Conservation (phyloP, 2,329 filamentous ascomycete genomes). For the Sclerotinia spermophila region DNA sequence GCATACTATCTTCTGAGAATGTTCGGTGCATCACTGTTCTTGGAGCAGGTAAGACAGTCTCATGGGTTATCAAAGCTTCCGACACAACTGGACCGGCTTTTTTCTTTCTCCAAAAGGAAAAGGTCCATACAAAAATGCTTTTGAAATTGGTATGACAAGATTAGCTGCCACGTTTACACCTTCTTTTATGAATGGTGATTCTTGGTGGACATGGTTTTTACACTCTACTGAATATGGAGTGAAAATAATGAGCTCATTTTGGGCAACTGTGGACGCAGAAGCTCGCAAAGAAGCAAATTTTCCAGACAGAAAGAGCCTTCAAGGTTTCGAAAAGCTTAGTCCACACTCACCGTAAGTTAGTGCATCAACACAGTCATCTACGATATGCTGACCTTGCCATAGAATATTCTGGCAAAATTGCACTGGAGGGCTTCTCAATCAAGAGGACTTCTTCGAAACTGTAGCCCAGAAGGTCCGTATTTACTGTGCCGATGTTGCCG, state of each 20-base stretch:
- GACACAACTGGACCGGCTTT: background rate
- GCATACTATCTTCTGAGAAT: background rate
- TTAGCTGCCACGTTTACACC: conserved; percentile 19
- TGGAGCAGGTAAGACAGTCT: background rate
- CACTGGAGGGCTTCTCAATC: conserved; percentile 32
- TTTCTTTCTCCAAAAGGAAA: background rate
- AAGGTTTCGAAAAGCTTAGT: conserved; percentile 31
- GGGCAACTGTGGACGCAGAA: conserved; percentile 25
- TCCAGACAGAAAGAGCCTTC: conserved; percentile 24
- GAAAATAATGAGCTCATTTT: conserved; percentile 27
- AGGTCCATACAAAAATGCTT: conserved; percentile 11
- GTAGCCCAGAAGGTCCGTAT: conserved; percentile 26
- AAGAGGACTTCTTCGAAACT: conserved; percentile 31
- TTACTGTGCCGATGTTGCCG: background rate
- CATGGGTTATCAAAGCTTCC: background rate
- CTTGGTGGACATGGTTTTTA: conserved; percentile 23
- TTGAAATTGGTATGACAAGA: conserved; percentile 26
- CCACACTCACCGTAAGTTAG: conserved; percentile 32
- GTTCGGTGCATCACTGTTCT: background rate
- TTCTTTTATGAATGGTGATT: conserved; percentile 21
- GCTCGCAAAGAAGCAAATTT: conserved; percentile 32
- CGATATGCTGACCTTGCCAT: conserved; percentile 7
- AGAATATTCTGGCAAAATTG: conserved; percentile 34
- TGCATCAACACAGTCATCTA: no score
- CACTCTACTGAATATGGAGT: conserved; percentile 24